Conservation (phyloP, 2,329 filamentous ascomycete genomes). For the Chaetomium strumarium region DNA sequence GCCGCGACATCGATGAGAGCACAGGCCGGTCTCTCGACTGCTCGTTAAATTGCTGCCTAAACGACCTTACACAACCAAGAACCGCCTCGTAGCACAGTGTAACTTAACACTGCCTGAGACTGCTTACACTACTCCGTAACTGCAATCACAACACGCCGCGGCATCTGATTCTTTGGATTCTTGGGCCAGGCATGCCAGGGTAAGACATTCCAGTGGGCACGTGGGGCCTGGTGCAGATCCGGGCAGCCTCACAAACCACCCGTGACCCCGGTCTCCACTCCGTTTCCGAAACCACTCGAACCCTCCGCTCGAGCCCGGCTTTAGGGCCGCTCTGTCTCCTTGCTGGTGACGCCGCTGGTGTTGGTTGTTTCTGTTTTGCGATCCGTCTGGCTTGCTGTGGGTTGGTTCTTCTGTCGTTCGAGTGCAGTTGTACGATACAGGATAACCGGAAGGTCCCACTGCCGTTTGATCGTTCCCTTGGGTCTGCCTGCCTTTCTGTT, state of each 20-base stretch:
- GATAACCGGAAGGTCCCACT: neutral
- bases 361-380: neutral
- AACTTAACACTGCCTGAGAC: too few relatives aligned
- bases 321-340: conserved; percentile 10
- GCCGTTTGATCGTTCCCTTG: neutral
- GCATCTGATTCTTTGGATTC: too few relatives aligned
- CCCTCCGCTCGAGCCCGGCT: conserved; percentile 1
- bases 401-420: neutral
- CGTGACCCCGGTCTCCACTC: neutral
- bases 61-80: too few relatives aligned
- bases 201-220: conserved; percentile 14
- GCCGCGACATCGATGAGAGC: too few relatives aligned
- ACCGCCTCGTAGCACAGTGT: too few relatives aligned
- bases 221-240: conserved; percentile 7
- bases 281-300: conserved; percentile 2
- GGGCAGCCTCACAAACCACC: neutral
- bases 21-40: too few relatives aligned
- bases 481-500: neutral
- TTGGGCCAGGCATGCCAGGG: too few relatives aligned
- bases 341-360: neutral
- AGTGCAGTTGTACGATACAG: neutral
- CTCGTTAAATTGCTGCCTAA: too few relatives aligned
- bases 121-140: too few relatives aligned
- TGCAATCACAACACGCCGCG: too few relatives aligned
- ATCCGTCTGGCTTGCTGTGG: neutral